Base-by-base conservation (phyloP, 768 basidiomycete genomes). In the Guyanaporus albipodus region DNA sequence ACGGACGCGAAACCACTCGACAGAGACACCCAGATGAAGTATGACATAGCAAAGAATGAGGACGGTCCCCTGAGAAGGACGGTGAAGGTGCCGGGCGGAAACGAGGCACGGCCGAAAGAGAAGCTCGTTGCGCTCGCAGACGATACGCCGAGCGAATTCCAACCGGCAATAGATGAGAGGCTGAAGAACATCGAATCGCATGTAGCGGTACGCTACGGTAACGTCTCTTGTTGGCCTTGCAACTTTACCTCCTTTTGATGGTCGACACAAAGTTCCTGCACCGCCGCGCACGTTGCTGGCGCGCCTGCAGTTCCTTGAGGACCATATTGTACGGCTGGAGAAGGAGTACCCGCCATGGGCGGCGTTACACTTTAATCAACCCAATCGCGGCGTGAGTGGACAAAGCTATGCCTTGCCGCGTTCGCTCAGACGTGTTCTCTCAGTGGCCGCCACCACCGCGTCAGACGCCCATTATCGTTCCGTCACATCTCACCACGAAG, bases 271-370 rank as follows among this genome's bases (percentile, higher is more conserved):
- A 91, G 88, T 90, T 0, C 88, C 88, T 21, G 79, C 79, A 5
- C 77, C 78, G 3, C 88, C 89, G 0, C 76, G 73, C 7, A 81
- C 76, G 4, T 66, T 91, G 18, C 69, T 84, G 19, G 70, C 77
- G 23, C 79, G 88, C 2, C 66, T 91, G 15, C 79, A 79, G 51
- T 81, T 79, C 51, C 64, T 91, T 1, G 88, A 91, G 62, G 84
- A 88, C 29, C 87, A 90, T 56, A 75, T 91, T 49, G 73, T 85
- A 29, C 75, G 74, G 40, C 71, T 91, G 2, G 88, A 91, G 62
- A 86, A 79, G 56, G 87, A 89, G 42, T 90, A 87, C 57, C 88
- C 88, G 3, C 86, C 88, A 6, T 91, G 88, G 88, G 86, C 88
- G 0, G 87, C 88, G 8, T 68, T 91, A n/a, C 88, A 91, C 59